Evolutionary conservation across 345 rosid genomes (phyloP), one percentile per base, ranked within the genome.

Genomic region (Populus tremula): DNA sequence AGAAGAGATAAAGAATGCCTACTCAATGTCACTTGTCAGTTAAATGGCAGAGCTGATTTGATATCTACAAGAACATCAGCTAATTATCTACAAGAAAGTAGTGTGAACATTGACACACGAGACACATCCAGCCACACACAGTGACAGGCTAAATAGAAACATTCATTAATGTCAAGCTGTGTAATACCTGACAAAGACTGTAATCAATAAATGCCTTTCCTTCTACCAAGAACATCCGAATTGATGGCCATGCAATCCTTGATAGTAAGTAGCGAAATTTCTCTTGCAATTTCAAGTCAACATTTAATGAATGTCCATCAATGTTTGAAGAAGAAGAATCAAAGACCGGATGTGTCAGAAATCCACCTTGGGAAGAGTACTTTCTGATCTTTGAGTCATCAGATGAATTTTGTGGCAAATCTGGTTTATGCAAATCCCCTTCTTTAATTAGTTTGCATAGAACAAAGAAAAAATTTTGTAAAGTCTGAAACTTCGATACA

Each of bases 391-490:
- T 78, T n/a, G 72, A 73, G 39, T 76, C 36, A 69, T 79, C 89
- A 17, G 87, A 80, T 43, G 80, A 73, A 78, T 76, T 87, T 82
- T 78, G 85, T 33, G 73, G 78, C 64, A 66, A 45, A 77, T 81
- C 87, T 38, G 81, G 79, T 72, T 81, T 78, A 67, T 84, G 80
- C 49, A 77, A 78, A 78, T 82, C 82, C 83, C 84, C 92, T 68
- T 87, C 99, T 81, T 89, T 87, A 74, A 91, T 86, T 75, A 96
- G 77, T 83, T 93, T 96, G 76, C 88, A 82, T 38, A 96, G 86
- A 78, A 92, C 87, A 76, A 96, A 96, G 87, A 90, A 84, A 79
- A 91, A 82, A 81, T 96, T 96, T 76, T 93, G 99, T 76, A 93
- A 84, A 83, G 85, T 84, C 81, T 92, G 94, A 85, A 89, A 93